phyloP scores from a whole-genome alignment of 2,329 filamentous ascomycete genomes.

The Paraphoma chrysanthemicola region DNA sequence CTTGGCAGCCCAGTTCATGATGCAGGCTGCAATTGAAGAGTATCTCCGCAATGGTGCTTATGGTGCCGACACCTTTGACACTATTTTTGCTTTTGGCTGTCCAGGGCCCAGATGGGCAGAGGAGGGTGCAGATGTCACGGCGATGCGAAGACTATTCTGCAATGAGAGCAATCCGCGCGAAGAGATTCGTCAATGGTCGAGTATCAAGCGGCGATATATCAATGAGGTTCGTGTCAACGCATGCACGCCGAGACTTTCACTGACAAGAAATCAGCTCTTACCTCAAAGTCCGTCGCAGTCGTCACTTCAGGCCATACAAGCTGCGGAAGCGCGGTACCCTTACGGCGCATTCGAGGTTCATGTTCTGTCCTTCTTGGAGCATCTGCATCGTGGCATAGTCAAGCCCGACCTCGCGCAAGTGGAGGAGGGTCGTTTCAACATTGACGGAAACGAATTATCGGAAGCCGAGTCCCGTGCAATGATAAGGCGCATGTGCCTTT shows the following conservation, averaged over 20 bases:
- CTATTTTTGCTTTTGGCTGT: slow-evolving; percentile 56
- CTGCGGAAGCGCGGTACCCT: slow-evolving; percentile 41
- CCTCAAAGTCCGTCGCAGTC: slow-evolving; percentile 24
- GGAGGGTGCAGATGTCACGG: slow-evolving; percentile 35
- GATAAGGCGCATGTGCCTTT: slow-evolving; percentile 42
- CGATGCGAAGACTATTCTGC: slow-evolving; percentile 45
- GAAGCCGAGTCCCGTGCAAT: slow-evolving; percentile 40
- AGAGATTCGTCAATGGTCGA: slow-evolving; percentile 46
- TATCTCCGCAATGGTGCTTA: slow-evolving; percentile 49
- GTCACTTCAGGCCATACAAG: slow-evolving; percentile 31
- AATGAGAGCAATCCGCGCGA: slow-evolving; percentile 36
- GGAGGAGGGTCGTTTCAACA: slow-evolving; percentile 53
- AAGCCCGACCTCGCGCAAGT: slow-evolving; percentile 60
- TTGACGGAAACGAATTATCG: slow-evolving; percentile 38
- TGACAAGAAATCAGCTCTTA: slow-evolving; percentile 18
- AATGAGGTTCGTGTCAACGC: slow-evolving; percentile 20
- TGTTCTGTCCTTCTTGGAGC: slow-evolving; percentile 52
- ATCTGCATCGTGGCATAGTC: slow-evolving; percentile 52
- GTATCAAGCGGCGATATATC: slow-evolving; percentile 44
- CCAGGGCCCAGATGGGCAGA: slow-evolving; percentile 30
- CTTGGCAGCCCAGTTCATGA: slow-evolving; percentile 56
- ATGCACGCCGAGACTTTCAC: not conserved
- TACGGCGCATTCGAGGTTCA: slow-evolving; percentile 48
- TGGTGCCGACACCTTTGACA: slow-evolving; percentile 47
- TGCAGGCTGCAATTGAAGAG: slow-evolving; percentile 60